Evolutionary conservation across 352 stramenopile species (phyloP), one percentile per base, ranked within the genome.

Genomic region (Phytophthora ramorum): DNA sequence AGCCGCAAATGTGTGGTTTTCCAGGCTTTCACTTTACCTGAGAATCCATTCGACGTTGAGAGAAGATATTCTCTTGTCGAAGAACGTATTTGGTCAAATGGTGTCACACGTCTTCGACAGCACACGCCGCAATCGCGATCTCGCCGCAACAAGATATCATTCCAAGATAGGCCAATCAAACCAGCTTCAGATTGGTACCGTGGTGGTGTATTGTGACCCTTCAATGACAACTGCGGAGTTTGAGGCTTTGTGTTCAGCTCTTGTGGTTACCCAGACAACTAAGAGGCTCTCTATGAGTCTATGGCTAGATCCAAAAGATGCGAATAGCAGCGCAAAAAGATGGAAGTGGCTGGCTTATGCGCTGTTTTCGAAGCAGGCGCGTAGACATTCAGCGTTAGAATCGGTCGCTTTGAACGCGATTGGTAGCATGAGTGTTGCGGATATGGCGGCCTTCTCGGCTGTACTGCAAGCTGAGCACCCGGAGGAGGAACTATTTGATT

Each of bases 281-380:
- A 58, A 24, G 12, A 44, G 26, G 6, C 19, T 69, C 0, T 37
- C 4, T 10, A 34, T 66, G 17, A 41, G 24, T 16, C 20, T 55
- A 17, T 32, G 19, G 16, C 8, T 56, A 20, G 43, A 49, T 40
- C 26, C 16, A 8, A 16, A 44, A 3, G 50, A 51, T n/a, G 3
- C 7, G 8, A 41, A n/a, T 7, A 38, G 6, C 6, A 56, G 43
- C 24, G 14, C 7, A 9, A 43, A 9, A 9, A 51, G 4, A 13
- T 69, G 52, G 52, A 63, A 58, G 30, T 63, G 61, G 47, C 14
- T 69, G 20, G 61, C 61, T 1, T 69, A 69, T 30, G 35, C 34
- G 4, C 10, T 58, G 7, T 69, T 63, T 30, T 69, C 52, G 0
- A 58, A 69, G 19, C 34, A 20, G 26, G 49, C 58, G 10, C 48